These are phyloP conservation scores for Lagenidium sp. DNA, from an alignment of 352 stramenopile genomes.

Conservation along the genomic window DNA sequence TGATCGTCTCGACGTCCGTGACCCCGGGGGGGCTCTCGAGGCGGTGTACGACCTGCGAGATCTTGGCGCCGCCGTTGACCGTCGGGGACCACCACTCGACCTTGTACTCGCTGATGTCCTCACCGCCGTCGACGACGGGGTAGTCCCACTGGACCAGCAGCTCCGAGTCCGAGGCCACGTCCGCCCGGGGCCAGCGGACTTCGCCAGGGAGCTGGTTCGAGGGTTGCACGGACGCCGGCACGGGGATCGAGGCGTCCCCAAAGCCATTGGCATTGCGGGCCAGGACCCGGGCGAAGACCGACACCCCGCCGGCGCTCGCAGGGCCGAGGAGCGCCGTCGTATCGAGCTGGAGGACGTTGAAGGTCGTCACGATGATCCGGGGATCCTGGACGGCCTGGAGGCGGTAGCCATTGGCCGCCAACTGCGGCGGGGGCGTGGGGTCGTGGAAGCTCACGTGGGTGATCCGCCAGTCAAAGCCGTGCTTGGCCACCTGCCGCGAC, in stretches of 20 bases:
- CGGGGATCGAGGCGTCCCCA: conserved; percentile 26
- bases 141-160: conserved; percentile 73
- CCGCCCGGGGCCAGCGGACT: conserved; percentile 24
- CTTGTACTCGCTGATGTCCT: conserved; percentile 68
- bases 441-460: conserved; percentile 86
- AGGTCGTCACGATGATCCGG: conserved; percentile 35
- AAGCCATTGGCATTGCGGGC: conserved; percentile 51
- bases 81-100: conserved; percentile 59
- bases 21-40: conserved; percentile 22
- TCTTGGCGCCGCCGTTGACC: conserved; percentile 25
- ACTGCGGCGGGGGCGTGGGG: conserved; percentile 3
- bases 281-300: conserved; percentile 47
- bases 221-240: conserved; percentile 38
- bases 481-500: conserved; percentile 54
- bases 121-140: conserved; percentile 50
- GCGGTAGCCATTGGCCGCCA: conserved; percentile 40
- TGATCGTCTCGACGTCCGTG: conserved; percentile 57
- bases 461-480: conserved; percentile 89
- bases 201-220: conserved; percentile 33
- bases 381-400: conserved; percentile 37
- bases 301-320: conserved; percentile 21
- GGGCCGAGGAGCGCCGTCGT: conserved; percentile 3
- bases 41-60: conserved; percentile 41
- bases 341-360: conserved; percentile 31
- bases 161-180: conserved; percentile 50